These are phyloP conservation scores for Echria macrotheca DNA, from an alignment of 495 filamentous ascomycete species.

Conservation along the genomic window DNA sequence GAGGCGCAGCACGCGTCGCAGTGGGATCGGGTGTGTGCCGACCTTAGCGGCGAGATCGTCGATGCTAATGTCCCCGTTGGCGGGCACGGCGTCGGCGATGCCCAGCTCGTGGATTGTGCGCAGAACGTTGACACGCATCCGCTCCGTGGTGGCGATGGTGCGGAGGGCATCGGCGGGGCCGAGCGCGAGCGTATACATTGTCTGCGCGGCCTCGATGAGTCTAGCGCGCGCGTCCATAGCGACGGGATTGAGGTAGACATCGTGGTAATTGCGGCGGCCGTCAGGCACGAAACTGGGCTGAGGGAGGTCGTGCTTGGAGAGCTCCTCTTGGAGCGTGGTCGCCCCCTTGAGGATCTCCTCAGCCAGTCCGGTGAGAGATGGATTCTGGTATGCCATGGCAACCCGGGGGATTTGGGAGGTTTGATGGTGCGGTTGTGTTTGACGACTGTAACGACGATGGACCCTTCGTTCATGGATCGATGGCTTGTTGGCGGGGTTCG, in stretches of 20 bases:
- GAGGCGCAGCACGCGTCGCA: constrained; percentile 3
- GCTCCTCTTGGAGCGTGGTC: constrained; percentile 2
- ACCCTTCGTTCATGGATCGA: too few relatives aligned
- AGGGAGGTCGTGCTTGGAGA: not conserved
- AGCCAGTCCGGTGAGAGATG: constrained; percentile 2
- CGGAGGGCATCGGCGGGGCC: constrained; percentile 2
- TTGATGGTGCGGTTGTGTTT: not conserved
- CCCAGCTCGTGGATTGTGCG: not conserved
- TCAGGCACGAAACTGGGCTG: not conserved
- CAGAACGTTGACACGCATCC: not conserved
- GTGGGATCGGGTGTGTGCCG: not conserved
- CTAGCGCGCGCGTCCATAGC: not conserved
- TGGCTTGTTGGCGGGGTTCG: too few relatives aligned
- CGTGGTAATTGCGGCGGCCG: constrained; percentile 6
- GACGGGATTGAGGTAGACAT: constrained; percentile 1
- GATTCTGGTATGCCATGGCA: not conserved
- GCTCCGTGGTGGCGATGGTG: not conserved
- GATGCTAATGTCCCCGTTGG: not conserved
- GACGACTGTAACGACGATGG: too few relatives aligned
- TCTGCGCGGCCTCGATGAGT: constrained; percentile 4
- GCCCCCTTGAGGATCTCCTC: not conserved
- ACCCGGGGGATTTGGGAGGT: not conserved
- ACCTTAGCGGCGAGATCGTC: not conserved
- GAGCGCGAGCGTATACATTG: not conserved
- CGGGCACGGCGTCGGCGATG: constrained; percentile 5